Percentiles rank a stretch among this genome's conserved stretches.
These are phyloP conservation scores for Calvatia gigantea DNA, from an alignment of 768 basidiomycete genomes.

Conservation along the genomic window DNA sequence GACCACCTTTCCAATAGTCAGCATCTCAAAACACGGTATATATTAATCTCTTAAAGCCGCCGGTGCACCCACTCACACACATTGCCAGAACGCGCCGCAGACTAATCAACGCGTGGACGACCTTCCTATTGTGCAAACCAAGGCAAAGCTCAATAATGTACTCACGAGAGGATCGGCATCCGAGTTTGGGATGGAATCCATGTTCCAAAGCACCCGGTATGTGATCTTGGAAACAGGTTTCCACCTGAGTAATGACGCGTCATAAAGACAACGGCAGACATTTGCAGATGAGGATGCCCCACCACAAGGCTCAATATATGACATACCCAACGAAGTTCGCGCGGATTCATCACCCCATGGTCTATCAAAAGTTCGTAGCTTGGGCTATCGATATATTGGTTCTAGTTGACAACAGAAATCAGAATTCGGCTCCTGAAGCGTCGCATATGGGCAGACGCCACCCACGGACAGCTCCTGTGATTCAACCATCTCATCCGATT, in stretches of 20 bases:
- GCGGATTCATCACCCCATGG: constrained; percentile 22
- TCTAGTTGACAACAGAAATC: constrained; percentile 5
- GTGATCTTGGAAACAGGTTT: constrained; percentile 16
- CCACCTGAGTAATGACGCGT: constrained; percentile 2
- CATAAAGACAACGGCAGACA: constrained; percentile 52
- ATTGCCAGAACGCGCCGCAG: constrained; percentile 41
- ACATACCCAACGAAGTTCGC: constrained; percentile 61
- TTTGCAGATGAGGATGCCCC: constrained; percentile 79
- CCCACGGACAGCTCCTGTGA: constrained; percentile 23
- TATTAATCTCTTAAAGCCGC: neutral
- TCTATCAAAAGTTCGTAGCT: constrained; percentile 42
- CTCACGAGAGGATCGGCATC: constrained; percentile 60
- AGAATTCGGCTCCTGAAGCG: constrained; percentile 38
- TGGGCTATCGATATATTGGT: neutral
- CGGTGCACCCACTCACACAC: constrained; percentile 5
- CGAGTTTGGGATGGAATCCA: constrained; percentile 81
- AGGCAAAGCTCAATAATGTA: constrained; percentile 75
- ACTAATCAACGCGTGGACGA: constrained; percentile 68
- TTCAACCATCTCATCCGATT: constrained; percentile 36
- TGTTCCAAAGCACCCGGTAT: constrained; percentile 74
- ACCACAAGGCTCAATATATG: constrained; percentile 69
- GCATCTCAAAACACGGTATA: constrained; percentile 59
- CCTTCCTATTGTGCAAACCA: constrained; percentile 70
- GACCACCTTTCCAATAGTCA: constrained; percentile 36
- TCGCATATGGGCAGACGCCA: constrained; percentile 35